phyloP scores from a whole-genome alignment of 495 filamentous ascomycete genomes.

The Penicillium crystallinum region DNA sequence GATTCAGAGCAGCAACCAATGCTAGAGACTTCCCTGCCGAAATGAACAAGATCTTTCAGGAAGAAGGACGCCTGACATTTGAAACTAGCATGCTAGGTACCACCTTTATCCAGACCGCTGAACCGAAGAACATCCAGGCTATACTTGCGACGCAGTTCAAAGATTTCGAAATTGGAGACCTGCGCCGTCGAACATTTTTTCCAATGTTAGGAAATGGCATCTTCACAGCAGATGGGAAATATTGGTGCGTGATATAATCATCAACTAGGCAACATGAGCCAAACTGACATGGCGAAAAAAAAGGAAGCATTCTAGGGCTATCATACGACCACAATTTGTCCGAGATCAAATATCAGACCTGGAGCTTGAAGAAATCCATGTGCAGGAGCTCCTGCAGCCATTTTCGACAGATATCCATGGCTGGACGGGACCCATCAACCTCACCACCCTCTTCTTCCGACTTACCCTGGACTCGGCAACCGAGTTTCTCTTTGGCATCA shows the following conservation, averaged over 20 bases:
- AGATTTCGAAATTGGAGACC: conserved; percentile 1
- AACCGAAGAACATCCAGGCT: background rate
- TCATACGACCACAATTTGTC: background rate
- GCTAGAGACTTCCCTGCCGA: no score
- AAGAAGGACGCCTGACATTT: background rate
- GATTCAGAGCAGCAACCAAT: no score
- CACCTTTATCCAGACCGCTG: background rate
- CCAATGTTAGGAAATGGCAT: conserved; percentile 6
- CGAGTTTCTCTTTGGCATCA: conserved; percentile 2
- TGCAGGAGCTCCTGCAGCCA: no score
- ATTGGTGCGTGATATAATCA: background rate
- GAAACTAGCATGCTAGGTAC: background rate
- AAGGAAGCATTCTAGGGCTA: background rate
- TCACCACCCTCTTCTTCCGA: background rate
- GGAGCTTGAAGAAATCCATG: no score
- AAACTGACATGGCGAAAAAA: no score
- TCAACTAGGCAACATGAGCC: no score
- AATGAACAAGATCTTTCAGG: no score
- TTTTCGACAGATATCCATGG: no score
- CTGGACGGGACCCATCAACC: no score
- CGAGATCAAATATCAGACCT: background rate
- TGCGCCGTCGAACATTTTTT: no score
- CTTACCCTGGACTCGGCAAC: conserved; percentile 8
- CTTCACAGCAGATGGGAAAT: background rate
- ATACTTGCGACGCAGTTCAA: background rate